Evolutionary conservation across 1,284 basidiomycete genomes (phyloP).

Genomic region (Macrocybe sp.): DNA sequence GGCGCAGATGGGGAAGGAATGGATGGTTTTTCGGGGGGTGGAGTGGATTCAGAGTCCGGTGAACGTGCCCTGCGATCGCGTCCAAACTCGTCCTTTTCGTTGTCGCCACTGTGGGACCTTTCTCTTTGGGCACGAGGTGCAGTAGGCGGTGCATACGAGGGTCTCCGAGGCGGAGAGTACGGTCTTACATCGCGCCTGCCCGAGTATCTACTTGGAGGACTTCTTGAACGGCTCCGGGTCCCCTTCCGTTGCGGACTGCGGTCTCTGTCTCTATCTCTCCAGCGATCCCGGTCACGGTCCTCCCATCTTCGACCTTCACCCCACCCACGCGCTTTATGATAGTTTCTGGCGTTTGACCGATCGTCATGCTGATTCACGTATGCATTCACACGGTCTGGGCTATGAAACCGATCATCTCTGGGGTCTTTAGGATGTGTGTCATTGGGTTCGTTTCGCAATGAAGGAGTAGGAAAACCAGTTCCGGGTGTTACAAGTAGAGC

Average conservation of each 20-base stretch:
- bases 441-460: constrained; percentile 37
- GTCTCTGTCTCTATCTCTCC: constrained; percentile 41
- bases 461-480: constrained; percentile 14
- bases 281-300: constrained; percentile 42
- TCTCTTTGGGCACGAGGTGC: constrained; percentile 17
- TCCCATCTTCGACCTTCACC: constrained; percentile 43
- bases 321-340: constrained; percentile 41
- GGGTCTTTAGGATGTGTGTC: constrained; percentile 38
- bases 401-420: constrained; percentile 41
- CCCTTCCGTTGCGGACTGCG: constrained; percentile 37
- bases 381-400: constrained; percentile 43
- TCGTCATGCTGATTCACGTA: constrained; percentile 42
- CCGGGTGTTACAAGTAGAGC: constrained; percentile 27
- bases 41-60: constrained; percentile 24
- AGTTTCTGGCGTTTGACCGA: constrained; percentile 32
- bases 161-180: constrained; percentile 53
- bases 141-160: constrained; percentile 23
- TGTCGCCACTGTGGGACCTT: constrained; percentile 21
- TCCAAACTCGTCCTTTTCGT: constrained; percentile 75
- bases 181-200: constrained; percentile 44
- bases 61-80: constrained; percentile 63
- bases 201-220: constrained; percentile 54
- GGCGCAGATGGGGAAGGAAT: constrained; percentile 23
- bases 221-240: constrained; percentile 63
- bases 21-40: constrained; percentile 28